Evolutionary conservation across 2,329 filamentous ascomycete genomes (phyloP), one percentile per base, ranked within the genome.

Genomic region (Blumeriella jaapii): DNA sequence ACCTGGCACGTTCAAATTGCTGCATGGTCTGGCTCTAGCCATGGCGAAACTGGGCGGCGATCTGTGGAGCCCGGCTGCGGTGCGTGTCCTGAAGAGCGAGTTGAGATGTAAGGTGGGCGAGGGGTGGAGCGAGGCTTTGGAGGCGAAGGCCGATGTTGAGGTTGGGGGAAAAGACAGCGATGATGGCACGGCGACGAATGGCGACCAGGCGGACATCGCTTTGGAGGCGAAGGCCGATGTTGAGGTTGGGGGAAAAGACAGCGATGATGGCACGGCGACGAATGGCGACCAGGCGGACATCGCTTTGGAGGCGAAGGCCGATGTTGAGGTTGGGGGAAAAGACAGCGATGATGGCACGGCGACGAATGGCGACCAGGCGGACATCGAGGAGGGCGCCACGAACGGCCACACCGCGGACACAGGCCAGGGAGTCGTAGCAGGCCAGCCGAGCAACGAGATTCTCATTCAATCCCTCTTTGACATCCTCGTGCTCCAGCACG

Each of bases 31-130:
- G 17, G 71, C 73, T 4, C 60, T 62, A 29, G 63, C 68, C 4
- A 93, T 95, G 84, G 69, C 69, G 3, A 62, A 67, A 9, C 63
- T 70, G 3, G 87, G 87, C 0, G 64, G 71, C 29, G 89, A 95
- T 55, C 58, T 95, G 2, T 96, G 87, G 87, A 86, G 78, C 34
- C 68, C 73, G 2, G 64, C 66, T 2, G 81, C 82, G 0, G 70
- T 87, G 1, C 49, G 50, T 1, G 61, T 63, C 1, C 51, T 93
- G 44, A 91, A 85, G 58, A 53, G 50, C n/a, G 55, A 63, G 29
- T 52, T 85, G 5, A 55, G 62, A 5, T 56, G 59, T 26, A 59
- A 67, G 31, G 54, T 89, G 1, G 53, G 6, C 55, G 59, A 28
- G 55, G 62, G 35, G 46, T 76, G 36, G 51, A 55, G 6, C 13